These are phyloP conservation scores for Ascochyta viciae-villosae DNA, from an alignment of 2,329 filamentous ascomycete species.

Conservation along the genomic window DNA sequence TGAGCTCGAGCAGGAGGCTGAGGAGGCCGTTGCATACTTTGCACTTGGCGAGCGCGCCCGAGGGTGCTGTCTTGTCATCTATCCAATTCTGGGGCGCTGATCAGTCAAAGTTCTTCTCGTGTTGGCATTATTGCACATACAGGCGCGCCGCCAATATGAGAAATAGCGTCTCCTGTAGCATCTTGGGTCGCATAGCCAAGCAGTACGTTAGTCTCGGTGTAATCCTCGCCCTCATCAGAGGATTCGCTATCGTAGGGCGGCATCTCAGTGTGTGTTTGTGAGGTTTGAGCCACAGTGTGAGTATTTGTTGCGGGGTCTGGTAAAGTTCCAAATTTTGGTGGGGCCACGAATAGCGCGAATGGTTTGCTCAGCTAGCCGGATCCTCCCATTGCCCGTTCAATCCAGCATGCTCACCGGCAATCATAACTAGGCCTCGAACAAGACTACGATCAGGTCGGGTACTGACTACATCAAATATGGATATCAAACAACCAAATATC, in stretches of 20 bases:
- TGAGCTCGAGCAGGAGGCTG: conserved; percentile 85
- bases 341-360: neutral
- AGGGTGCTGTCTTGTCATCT: conserved; percentile 72
- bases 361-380: neutral
- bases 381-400: neutral
- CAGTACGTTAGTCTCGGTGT: conserved; percentile 83
- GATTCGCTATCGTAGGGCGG: conserved; percentile 86
- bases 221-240: conserved; percentile 71
- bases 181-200: conserved; percentile 89
- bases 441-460: too few species aligned
- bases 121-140: conserved; percentile 61
- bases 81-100: conserved; percentile 72
- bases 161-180: conserved; percentile 79
- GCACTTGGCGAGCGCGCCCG: conserved; percentile 80
- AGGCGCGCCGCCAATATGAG: conserved; percentile 84
- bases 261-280: conserved; percentile 56
- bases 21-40: conserved; percentile 85
- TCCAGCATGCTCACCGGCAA: neutral
- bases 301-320: conserved; percentile 11
- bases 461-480: too few species aligned
- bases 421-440: neutral
- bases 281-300: neutral
- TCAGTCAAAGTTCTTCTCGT: neutral
- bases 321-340: conserved; percentile 7
- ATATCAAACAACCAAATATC: too few species aligned